Base-by-base conservation (phyloP, 106 monocot genomes). In the Acorus gramineus region DNA sequence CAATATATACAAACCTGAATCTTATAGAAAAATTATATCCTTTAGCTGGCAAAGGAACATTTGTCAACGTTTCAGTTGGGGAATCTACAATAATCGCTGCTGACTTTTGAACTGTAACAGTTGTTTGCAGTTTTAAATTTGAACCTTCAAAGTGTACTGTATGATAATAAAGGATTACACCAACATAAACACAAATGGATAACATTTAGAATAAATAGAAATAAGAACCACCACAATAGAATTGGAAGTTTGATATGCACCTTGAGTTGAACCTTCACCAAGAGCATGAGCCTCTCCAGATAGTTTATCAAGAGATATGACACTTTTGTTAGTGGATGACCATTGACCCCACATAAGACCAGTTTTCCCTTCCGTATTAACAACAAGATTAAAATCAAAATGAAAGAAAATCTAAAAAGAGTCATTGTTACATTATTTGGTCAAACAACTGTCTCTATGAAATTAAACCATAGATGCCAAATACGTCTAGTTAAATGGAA, bases 231-330 rank as follows among this genome's bases (percentile, higher is more conserved):
- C 6, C 14, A 45, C 46, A 2, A 62, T 46, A 66, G 57, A 13
- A 10, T 9, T 7, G 8, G 7, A 5, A 56, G 14, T 14, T 61
- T 8, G 49, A 49, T 85, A 28, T 28, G 28, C 28, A 96, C 95
- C 90, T 87, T 96, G 72, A 60, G 77, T 70, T 65, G 57, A 62
- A 79, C 95, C 95, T 69, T 78, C 84, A 67, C 62, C 66, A 77
- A 10, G 67, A 61, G 90, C 95, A 79, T 79, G 76, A 68, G 74
- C 85, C 82, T 90, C 82, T 45, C 90, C 95, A 52, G 95, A 78
- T 42, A 77, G 70, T 59, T 49, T 77, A 72, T 90, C 74, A 69
- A 96, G n/a, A 64, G 65, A 69, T 49, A 96, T 50, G 61, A 96
- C 78, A 61, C 72, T 90, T 69, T 71, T 77, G 71, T 96, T 87